Base-by-base conservation (phyloP, 805 yeast species). In the Scheffersomyces coipomensis region DNA sequence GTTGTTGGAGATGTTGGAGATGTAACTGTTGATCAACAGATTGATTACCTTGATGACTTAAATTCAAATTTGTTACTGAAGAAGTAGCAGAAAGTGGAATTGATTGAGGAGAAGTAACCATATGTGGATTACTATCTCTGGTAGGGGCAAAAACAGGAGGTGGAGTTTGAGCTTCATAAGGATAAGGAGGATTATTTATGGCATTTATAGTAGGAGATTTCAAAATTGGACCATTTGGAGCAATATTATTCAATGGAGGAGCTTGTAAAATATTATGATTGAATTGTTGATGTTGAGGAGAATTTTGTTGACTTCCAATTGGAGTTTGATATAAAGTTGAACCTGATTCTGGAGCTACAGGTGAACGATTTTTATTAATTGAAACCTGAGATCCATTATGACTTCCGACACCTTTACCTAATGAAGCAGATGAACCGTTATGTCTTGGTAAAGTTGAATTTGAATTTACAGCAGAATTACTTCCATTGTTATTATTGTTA, bases 11-110 rank as follows among this genome's bases (percentile, higher is more conserved):
- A n/a, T n/a, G 34, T 19, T 35, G 41, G 22, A 24, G 18, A n/a
- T n/a, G n/a, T n/a, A 33, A 41, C 17, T 22, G n/a, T 9, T 32
- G 37, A 13, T 33, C 18, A 17, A 29, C 27, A 16, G 19, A 13
- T 17, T 23, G 27, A 27, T 6, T 19, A 32, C 26, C 11, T 22
- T 15, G 7, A n/a, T 19, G 18, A 19, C 24, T 48, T 39, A 58
- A 42, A 43, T 59, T 59, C 36, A 66, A 49, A 46, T 66, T 64
- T 19, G 69, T 62, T 5, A 64, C 62, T 9, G 69, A 63, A 1
- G 69, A 64, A 9, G 64, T 52, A 11, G 68, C 53, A 19, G 66
- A 60, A 19, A 58, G 38, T 2, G 64, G 58, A 33, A 52, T 52
- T 26, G 64, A 58, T 10, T 53, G 48, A 2, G 69, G 68, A 6